Conservation (phyloP, 2,329 filamentous ascomycete genomes). For the Diaporthe vexans region DNA sequence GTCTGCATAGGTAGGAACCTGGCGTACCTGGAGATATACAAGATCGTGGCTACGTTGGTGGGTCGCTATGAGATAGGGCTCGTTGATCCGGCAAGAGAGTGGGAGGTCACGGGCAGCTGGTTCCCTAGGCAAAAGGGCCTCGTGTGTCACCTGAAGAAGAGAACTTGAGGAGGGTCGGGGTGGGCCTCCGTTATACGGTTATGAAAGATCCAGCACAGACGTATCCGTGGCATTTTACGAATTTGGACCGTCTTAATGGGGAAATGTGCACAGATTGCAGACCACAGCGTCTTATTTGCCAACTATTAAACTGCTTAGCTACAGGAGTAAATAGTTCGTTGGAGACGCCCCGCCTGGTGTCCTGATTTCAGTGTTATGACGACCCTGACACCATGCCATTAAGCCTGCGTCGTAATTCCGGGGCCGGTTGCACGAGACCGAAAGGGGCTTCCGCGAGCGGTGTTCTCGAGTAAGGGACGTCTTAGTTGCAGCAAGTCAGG, state of each 20-base stretch:
- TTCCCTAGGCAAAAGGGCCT: neutral
- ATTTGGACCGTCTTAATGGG: too few relatives aligned
- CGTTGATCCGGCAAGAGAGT: conserved; percentile 35
- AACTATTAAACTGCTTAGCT: neutral
- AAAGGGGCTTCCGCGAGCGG: too few relatives aligned
- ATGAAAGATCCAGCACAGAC: too few relatives aligned
- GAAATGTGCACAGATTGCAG: too few relatives aligned
- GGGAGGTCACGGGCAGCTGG: conserved; percentile 29
- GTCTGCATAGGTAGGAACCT: conserved; percentile 36
- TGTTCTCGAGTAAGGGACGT: too few relatives aligned
- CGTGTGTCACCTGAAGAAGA: neutral
- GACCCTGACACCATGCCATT: neutral
- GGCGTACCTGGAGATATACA: conserved; percentile 28
- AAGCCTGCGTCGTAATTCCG: too few relatives aligned
- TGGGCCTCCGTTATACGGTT: neutral
- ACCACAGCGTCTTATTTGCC: neutral
- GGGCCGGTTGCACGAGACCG: too few relatives aligned
- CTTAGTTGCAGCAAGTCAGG: conserved; percentile 7
- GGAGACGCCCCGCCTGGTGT: neutral
- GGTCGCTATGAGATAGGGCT: conserved; percentile 31
- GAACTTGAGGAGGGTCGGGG: neutral
- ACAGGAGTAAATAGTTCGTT: neutral
- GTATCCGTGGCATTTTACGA: too few relatives aligned
- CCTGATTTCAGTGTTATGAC: neutral
- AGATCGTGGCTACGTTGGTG: conserved; percentile 33